Conservation (phyloP, 2,329 filamentous ascomycete genomes). For the Fusarium caatingaense region DNA sequence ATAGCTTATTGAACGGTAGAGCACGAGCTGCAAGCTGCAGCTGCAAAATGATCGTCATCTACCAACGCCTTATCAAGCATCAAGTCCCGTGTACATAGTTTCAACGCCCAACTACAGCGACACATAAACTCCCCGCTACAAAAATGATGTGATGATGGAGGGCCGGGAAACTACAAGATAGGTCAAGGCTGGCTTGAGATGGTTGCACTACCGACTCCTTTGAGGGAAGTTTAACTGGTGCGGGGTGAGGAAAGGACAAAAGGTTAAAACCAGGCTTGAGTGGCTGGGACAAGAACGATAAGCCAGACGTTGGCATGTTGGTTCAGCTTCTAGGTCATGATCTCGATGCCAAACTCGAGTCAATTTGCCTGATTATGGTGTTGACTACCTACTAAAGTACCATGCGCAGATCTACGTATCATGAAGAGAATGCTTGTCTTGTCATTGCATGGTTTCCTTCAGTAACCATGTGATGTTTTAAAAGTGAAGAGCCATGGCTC, state of each 20-base stretch:
- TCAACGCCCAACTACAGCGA: slow-evolving; percentile 3
- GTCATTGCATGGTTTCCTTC: not conserved
- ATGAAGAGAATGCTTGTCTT: slow-evolving; percentile 11
- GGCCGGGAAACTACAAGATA: slow-evolving; percentile 30
- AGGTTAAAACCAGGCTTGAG: not conserved
- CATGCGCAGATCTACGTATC: slow-evolving; percentile 10
- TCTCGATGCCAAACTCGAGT: slow-evolving; percentile 10
- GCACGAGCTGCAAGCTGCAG: slow-evolving; percentile 24
- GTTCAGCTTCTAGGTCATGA: not conserved
- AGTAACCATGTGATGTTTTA: not conserved
- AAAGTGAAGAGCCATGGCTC: not conserved
- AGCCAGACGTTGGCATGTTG: slow-evolving; percentile 10
- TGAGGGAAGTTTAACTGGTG: slow-evolving; percentile 35
- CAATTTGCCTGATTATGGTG: not conserved
- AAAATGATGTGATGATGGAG: slow-evolving; percentile 32
- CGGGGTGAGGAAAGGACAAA: slow-evolving; percentile 16
- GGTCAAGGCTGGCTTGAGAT: slow-evolving; percentile 13
- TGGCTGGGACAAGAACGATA: slow-evolving; percentile 16
- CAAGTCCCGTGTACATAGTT: slow-evolving; percentile 35
- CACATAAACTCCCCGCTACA: slow-evolving; percentile 33
- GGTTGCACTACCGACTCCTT: slow-evolving; percentile 36
- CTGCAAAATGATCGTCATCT: slow-evolving; percentile 37
- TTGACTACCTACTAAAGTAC: not conserved
- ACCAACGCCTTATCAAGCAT: slow-evolving; percentile 26
- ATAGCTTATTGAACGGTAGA: slow-evolving; percentile 20